Conservation (phyloP, 106 monocot species). For the Gastrodia elata region DNA sequence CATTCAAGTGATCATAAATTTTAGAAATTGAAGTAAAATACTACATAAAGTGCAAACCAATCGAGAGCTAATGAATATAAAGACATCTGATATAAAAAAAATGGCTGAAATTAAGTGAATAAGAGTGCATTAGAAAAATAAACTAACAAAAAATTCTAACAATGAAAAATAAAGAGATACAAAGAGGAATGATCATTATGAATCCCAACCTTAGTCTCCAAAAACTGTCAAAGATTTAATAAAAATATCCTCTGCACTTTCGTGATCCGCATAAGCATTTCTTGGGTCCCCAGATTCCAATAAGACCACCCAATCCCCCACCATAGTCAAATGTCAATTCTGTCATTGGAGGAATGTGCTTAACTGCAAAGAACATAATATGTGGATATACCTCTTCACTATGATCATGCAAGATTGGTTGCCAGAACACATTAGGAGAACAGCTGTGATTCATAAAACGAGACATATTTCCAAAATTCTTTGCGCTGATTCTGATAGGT, state of each 20-base stretch:
- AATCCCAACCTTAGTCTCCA: constrained; percentile 8
- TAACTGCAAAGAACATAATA: constrained; percentile 71
- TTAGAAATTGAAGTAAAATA: too few species aligned
- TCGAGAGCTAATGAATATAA: too few species aligned
- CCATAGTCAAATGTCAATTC: constrained; percentile 87
- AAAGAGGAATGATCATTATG: neutral
- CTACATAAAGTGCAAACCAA: too few species aligned
- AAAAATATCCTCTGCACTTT: constrained; percentile 50
- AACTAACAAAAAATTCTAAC: too few species aligned
- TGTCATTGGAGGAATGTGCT: constrained; percentile 80
- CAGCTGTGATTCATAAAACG: constrained; percentile 77
- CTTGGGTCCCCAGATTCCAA: constrained; percentile 16
- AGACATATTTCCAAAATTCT: constrained; percentile 53
- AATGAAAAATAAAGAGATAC: too few species aligned
- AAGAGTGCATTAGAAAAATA: too few species aligned
- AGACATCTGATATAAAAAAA: too few species aligned
- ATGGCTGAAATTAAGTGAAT: too few species aligned
- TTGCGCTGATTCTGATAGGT: constrained; percentile 50
- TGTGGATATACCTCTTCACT: constrained; percentile 41
- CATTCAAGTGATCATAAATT: too few species aligned
- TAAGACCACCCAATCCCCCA: neutral
- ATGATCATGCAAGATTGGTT: constrained; percentile 46
- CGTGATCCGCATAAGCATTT: constrained; percentile 50
- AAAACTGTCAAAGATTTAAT: constrained; percentile 15
- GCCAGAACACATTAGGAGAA: constrained; percentile 71